Evolutionary conservation across 2,329 filamentous ascomycete genomes (phyloP).

Genomic region (Zymoseptoria tritici): DNA sequence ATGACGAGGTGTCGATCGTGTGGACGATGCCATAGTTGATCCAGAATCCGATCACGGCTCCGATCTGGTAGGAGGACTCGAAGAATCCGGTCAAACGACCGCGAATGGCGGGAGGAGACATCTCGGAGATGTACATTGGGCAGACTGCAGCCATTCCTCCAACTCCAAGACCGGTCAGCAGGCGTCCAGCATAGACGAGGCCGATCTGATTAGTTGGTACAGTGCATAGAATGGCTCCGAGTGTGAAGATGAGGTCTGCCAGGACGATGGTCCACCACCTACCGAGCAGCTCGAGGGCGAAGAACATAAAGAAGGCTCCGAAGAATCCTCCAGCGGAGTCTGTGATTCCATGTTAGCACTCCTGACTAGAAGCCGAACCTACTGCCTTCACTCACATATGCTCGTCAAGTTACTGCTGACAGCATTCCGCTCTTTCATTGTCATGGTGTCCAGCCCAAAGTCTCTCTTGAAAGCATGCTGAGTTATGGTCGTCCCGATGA

Average conservation of each 20-base stretch:
- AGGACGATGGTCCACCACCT: conserved; percentile 45
- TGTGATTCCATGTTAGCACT: conserved; percentile 20
- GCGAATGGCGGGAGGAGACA: conserved; percentile 29
- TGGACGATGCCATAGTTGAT: conserved; percentile 31
- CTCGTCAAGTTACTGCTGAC: conserved; percentile 44
- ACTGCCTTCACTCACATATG: conserved; percentile 25
- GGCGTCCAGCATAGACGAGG: conserved; percentile 38
- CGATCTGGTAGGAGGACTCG: conserved; percentile 29
- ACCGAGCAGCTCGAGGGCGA: conserved; percentile 41
- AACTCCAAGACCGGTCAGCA: conserved; percentile 29
- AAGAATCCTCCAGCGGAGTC: conserved; percentile 47
- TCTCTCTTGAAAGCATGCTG: conserved; percentile 43
- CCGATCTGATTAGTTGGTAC: conserved; percentile 36
- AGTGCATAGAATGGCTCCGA: conserved; percentile 41
- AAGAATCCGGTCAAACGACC: conserved; percentile 30
- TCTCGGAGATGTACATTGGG: conserved; percentile 31
- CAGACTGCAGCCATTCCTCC: conserved; percentile 28
- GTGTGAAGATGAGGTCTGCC: conserved; percentile 39
- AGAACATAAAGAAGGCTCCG: conserved; percentile 44
- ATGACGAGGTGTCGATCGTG: conserved; percentile 18
- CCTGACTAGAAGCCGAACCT: neutral
- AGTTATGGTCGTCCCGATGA: conserved; percentile 49
- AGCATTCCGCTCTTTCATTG: conserved; percentile 30
- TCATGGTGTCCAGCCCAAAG: conserved; percentile 32
- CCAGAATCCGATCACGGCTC: conserved; percentile 32